Percentiles rank a stretch among this genome's conserved stretches.
phyloP scores from a whole-genome alignment of 2,329 filamentous ascomycete genomes.

The Rhinocladiella mackenziei region DNA sequence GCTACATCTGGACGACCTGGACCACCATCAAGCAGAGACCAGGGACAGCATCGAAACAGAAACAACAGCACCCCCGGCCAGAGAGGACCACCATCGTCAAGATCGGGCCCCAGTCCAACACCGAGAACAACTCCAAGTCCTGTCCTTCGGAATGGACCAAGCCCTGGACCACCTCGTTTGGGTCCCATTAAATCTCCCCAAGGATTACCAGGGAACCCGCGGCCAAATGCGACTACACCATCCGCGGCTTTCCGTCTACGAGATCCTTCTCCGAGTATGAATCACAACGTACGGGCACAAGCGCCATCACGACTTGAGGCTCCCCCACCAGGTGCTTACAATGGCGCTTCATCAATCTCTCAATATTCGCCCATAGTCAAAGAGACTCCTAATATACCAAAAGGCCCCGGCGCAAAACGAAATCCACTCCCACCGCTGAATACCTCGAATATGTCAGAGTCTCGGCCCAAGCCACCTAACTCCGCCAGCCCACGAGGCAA shows the following conservation, averaged over 20 bases:
- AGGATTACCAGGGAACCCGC: conserved; percentile 1
- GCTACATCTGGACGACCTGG: conserved; percentile 14
- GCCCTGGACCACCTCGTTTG: conserved; percentile 3
- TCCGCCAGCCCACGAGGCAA: conserved; percentile 12
- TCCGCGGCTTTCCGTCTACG: conserved; percentile 18
- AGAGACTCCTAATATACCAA: conserved; percentile 14
- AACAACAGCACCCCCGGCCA: conserved; percentile 18
- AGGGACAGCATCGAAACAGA: conserved; percentile 9
- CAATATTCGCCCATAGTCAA: conserved; percentile 30
- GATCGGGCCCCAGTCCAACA: conserved; percentile 18
- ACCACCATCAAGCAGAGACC: conserved; percentile 9
- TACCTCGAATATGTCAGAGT: conserved; percentile 11
- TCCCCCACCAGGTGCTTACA: conserved; percentile 27
- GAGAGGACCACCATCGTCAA: conserved; percentile 11
- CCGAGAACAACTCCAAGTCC: conserved; percentile 14
- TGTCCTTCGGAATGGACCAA: conserved; percentile 12
- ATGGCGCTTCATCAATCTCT: conserved; percentile 28
- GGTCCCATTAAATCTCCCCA: conserved; percentile 5
- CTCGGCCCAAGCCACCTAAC: conserved; percentile 1
- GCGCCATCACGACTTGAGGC: conserved; percentile 25
- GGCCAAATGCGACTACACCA: conserved; percentile 1
- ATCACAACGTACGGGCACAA: conserved; percentile 20
- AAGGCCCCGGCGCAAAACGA: conserved; percentile 4
- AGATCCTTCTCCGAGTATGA: conserved; percentile 27
- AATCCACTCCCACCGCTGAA: conserved; percentile 18